These are phyloP conservation scores for Gillenia trifoliata DNA, from an alignment of 306 rosid species.

Conservation along the genomic window DNA sequence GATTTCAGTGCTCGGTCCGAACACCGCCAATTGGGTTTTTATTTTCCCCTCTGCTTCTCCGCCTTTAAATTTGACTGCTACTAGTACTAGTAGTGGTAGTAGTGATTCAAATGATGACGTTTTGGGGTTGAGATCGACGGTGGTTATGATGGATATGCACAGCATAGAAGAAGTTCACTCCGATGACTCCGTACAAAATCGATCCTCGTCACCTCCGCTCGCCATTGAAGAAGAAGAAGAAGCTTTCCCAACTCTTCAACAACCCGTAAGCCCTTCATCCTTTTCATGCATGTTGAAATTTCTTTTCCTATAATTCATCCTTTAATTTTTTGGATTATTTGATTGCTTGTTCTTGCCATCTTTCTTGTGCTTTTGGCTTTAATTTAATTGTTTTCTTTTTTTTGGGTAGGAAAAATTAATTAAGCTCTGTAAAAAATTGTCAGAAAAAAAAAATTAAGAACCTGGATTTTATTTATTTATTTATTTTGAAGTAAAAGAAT, in stretches of 20 bases:
- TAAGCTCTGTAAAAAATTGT: background rate
- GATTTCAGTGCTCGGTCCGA: constrained; percentile 50
- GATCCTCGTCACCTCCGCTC: constrained; percentile 50
- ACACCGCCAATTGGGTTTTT: constrained; percentile 29
- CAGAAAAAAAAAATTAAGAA: background rate
- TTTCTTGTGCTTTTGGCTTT: background rate
- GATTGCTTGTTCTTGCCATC: background rate
- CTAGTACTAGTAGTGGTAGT: background rate
- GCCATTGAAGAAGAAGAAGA: constrained; percentile 12
- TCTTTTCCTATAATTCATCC: background rate
- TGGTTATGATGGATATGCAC: constrained; percentile 25
- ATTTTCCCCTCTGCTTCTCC: constrained; percentile 10
- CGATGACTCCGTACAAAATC: constrained; percentile 38
- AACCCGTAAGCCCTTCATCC: constrained; percentile 30
- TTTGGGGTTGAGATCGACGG: constrained; percentile 28
- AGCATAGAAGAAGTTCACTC: constrained; percentile 43
- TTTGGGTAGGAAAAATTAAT: background rate
- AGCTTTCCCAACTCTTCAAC: constrained; percentile 23
- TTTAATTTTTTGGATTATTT: background rate
- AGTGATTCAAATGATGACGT: background rate
- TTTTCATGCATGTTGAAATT: too few species aligned
- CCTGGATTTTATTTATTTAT: background rate
- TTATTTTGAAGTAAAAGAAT: background rate
- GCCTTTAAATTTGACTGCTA: background rate
- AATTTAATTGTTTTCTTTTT: background rate